Conservation (phyloP, 306 rosid species). For the Quercus mongolica region DNA sequence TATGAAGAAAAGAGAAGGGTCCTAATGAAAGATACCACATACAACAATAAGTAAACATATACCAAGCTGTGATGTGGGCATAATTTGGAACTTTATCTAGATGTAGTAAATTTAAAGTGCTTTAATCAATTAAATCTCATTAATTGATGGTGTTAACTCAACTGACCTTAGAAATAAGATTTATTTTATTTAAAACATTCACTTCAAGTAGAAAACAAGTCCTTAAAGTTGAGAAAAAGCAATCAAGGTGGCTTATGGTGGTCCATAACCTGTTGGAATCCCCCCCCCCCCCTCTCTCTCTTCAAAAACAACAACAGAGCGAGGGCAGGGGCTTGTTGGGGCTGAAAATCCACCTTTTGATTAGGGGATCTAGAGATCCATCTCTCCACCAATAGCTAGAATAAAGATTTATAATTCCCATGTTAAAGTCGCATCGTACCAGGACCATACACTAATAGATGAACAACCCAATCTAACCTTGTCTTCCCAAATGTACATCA, state of each 20-base stretch:
- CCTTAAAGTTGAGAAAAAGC: not conserved
- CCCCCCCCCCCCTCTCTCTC: too few relatives aligned
- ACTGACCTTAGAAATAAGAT: not conserved
- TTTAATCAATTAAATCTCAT: not conserved
- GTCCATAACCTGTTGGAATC: not conserved
- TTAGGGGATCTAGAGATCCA: not conserved
- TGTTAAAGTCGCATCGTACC: too few relatives aligned
- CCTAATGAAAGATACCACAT: not conserved
- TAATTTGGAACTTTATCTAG: not conserved
- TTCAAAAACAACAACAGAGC: too few relatives aligned
- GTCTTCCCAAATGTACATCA: too few relatives aligned
- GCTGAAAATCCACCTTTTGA: not conserved
- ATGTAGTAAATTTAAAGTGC: not conserved
- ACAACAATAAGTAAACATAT: not conserved
- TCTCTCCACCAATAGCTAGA: too few relatives aligned
- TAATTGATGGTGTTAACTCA: not conserved
- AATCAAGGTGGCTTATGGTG: not conserved
- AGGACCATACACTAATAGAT: too few relatives aligned
- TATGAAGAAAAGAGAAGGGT: not conserved
- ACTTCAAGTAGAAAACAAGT: not conserved
- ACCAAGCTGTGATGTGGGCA: not conserved
- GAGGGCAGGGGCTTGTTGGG: not conserved
- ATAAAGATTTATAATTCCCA: too few relatives aligned
- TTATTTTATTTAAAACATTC: not conserved
- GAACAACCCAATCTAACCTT: too few relatives aligned